Conservation (phyloP, 257 asterid species). For the Rehmannia glutinosa region DNA sequence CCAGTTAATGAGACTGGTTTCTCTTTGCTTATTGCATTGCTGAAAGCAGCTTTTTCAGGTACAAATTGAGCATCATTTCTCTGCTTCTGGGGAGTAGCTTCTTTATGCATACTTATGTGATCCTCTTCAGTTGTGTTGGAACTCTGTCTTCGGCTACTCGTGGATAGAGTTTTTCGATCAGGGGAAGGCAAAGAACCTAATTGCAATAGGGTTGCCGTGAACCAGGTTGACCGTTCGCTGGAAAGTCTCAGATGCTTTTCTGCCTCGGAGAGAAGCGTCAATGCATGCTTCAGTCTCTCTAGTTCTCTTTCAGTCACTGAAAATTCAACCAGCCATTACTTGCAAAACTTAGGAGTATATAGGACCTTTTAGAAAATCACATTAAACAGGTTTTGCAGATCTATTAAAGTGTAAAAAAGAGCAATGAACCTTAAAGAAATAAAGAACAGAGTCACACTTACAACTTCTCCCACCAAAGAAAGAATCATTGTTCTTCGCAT, state of each 20-base stretch:
- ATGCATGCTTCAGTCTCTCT: slow-evolving; percentile 61
- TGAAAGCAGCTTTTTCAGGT: slow-evolving; percentile 23
- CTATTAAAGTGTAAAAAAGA: too few relatives aligned
- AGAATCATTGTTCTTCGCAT: slow-evolving; percentile 34
- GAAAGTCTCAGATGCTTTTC: slow-evolving; percentile 73
- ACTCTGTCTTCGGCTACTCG: slow-evolving; percentile 58
- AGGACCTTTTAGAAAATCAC: neutral
- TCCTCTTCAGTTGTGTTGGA: slow-evolving; percentile 55
- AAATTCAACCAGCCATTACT: neutral
- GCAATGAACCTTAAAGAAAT: neutral
- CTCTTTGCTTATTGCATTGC: slow-evolving; percentile 33
- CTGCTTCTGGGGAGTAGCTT: slow-evolving; percentile 32
- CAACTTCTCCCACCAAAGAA: slow-evolving; percentile 44
- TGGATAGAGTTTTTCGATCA: slow-evolving; percentile 49
- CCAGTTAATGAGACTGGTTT: slow-evolving; percentile 9
- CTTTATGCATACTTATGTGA: slow-evolving; percentile 32
- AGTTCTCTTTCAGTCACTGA: slow-evolving; percentile 66
- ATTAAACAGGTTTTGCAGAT: too few relatives aligned
- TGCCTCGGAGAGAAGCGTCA: slow-evolving; percentile 69
- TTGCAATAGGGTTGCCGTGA: slow-evolving; percentile 74
- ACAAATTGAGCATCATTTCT: slow-evolving; percentile 30
- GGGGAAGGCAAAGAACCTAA: slow-evolving; percentile 64
- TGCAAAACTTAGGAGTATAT: neutral
- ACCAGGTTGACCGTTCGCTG: slow-evolving; percentile 79
- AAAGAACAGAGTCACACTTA: slow-evolving; percentile 31